Evolutionary conservation across 768 basidiomycete species (phyloP).

Genomic region (Coprinopsis marcescibilis): DNA sequence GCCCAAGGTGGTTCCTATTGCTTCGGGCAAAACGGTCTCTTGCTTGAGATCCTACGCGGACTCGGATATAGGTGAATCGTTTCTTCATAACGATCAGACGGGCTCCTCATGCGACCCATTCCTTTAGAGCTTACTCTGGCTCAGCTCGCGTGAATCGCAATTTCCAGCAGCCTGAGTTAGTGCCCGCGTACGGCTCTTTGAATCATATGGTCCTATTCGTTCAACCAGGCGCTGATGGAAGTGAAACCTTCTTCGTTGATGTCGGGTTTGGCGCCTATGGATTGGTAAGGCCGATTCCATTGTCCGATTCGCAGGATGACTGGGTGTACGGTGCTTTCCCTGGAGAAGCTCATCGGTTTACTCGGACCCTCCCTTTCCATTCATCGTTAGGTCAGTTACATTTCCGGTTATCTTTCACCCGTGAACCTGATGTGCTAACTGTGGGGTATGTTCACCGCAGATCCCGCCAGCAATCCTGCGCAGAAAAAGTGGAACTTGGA

Average conservation of each 20-base stretch:
- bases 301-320: constrained; percentile 19
- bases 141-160: constrained; percentile 22
- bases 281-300: constrained; percentile 23
- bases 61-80: constrained; percentile 22
- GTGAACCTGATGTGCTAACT: too few relatives aligned
- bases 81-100: neutral
- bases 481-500: constrained; percentile 22
- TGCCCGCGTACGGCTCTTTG: constrained; percentile 13
- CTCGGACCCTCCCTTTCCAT: constrained; percentile 10
- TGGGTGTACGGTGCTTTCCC: constrained; percentile 17
- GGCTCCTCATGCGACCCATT: neutral
- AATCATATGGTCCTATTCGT: constrained; percentile 26
- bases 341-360: constrained; percentile 21
- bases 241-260: constrained; percentile 26
- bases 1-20: constrained; percentile 23
- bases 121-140: constrained; percentile 21
- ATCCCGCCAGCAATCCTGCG: constrained; percentile 12
- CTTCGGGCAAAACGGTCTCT: constrained; percentile 23
- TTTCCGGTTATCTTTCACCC: too few relatives aligned
- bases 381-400: constrained; percentile 19
- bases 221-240: constrained; percentile 22
- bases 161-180: constrained; percentile 5
- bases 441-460: too few relatives aligned
- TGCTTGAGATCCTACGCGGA: constrained; percentile 22
- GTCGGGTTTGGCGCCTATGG: constrained; percentile 24